Evolutionary conservation across 2,329 filamentous ascomycete species (phyloP).

Genomic region (Exophiala calicioides): DNA sequence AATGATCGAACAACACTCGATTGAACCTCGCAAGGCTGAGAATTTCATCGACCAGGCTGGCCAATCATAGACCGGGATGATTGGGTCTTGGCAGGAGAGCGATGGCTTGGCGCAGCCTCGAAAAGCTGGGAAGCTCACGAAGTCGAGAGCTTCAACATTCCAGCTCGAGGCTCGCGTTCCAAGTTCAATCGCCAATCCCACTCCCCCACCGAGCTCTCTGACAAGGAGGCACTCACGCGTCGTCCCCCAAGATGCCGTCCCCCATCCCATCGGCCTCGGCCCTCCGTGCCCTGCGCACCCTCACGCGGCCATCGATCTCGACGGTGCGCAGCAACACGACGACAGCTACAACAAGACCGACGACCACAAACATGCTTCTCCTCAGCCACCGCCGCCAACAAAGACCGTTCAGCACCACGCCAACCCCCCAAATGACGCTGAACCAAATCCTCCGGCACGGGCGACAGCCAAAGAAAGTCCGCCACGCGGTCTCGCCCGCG

Average conservation of each 20-base stretch:
- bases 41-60: no score
- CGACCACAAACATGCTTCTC: constrained; percentile 35
- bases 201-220: no score
- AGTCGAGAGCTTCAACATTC: no score
- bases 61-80: no score
- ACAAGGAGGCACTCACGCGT: no score
- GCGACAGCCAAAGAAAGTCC: constrained; percentile 74
- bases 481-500: constrained; percentile 85
- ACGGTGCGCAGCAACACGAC: no score
- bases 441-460: constrained; percentile 77
- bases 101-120: no score
- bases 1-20: no score
- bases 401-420: constrained; percentile 60
- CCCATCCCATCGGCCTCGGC: constrained; percentile 30
- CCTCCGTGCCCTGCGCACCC: constrained; percentile 39
- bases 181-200: no score
- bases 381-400: constrained; percentile 28
- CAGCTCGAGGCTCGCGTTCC: no score
- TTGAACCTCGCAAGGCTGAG: constrained; percentile 1
- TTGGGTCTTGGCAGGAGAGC: no score
- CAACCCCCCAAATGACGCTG: constrained; percentile 62
- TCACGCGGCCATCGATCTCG: constrained; percentile 32
- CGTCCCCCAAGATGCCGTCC: neutral
- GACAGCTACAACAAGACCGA: constrained; percentile 1
- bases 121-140: no score